A percentile compares a stretch with the other conserved stretches of the same genome.
phyloP scores from a whole-genome alignment of 139 green algal species.

The Deuterostichococcus epilithicus region DNA sequence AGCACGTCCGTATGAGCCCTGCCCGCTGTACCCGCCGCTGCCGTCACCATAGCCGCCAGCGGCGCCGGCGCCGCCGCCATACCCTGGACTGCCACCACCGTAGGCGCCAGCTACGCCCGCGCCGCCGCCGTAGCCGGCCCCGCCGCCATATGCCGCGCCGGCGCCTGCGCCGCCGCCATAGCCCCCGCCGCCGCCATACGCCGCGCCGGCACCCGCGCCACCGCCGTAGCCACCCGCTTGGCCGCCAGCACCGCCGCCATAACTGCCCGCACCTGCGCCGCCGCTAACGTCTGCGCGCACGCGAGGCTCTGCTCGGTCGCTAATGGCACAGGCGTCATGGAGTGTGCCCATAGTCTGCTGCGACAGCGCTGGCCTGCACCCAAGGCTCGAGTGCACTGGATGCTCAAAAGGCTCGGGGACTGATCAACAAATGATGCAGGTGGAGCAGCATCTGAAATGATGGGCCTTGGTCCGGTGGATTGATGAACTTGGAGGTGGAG shows the following conservation, averaged over 20 bases:
- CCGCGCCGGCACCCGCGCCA: not conserved
- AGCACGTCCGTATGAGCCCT: conserved; percentile 1
- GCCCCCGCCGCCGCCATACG: not conserved
- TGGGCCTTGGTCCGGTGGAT: too few relatives aligned
- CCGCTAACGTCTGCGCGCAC: not conserved
- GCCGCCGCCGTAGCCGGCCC: conserved; percentile 7
- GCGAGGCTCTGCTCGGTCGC: too few relatives aligned
- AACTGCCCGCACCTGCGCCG: too few relatives aligned
- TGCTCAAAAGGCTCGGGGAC: too few relatives aligned
- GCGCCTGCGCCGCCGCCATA: not conserved
- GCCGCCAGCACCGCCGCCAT: not conserved
- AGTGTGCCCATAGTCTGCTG: too few relatives aligned
- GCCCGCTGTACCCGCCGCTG: not conserved
- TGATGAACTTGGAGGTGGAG: too few relatives aligned
- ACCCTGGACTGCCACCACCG: conserved; percentile 2
- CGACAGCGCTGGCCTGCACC: too few relatives aligned
- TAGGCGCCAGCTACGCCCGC: not conserved
- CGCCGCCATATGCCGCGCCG: not conserved
- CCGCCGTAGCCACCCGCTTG: conserved; percentile 2
- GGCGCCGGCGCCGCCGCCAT: not conserved
- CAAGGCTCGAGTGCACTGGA: too few relatives aligned
- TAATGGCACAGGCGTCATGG: too few relatives aligned
- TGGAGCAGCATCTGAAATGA: too few relatives aligned
- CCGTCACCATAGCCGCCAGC: not conserved
- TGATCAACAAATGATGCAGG: too few relatives aligned